Conservation (phyloP, 2,329 filamentous ascomycete genomes). For the Leptographium flavum region DNA sequence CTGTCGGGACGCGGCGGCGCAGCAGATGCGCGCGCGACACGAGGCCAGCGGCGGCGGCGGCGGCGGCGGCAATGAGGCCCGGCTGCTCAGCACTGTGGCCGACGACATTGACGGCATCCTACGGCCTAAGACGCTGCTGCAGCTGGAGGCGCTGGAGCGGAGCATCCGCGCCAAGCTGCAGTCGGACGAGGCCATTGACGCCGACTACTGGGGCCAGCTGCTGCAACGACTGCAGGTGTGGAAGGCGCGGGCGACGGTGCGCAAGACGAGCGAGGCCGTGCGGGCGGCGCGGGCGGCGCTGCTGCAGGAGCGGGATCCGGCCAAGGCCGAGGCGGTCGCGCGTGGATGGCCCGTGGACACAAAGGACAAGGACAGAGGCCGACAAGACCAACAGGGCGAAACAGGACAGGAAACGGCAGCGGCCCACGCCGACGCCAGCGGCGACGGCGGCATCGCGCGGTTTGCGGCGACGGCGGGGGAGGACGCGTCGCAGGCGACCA, state of each 20-base stretch:
- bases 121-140: constrained; percentile 68
- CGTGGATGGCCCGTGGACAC: constrained; percentile 8
- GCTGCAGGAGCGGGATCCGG: constrained; percentile 51
- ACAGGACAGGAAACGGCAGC: not conserved
- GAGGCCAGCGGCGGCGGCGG: too few relatives aligned
- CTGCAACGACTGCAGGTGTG: constrained; percentile 72
- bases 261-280: constrained; percentile 63
- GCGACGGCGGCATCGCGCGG: not conserved
- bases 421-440: not conserved
- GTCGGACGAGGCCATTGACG: constrained; percentile 85
- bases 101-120: constrained; percentile 81
- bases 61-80: constrained; percentile 36
- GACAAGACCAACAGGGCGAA: not conserved
- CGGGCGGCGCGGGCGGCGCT: constrained; percentile 52
- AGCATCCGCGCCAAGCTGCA: constrained; percentile 78
- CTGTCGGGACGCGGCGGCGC: constrained; percentile 52
- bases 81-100: constrained; percentile 68
- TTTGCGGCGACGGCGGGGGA: constrained; percentile 42
- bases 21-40: too few relatives aligned
- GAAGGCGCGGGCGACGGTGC: constrained; percentile 81
- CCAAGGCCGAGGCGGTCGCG: constrained; percentile 40
- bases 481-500: constrained; percentile 76
- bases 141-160: constrained; percentile 72
- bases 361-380: not conserved
- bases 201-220: constrained; percentile 94